Evolutionary conservation across 106 monocot genomes (phyloP).

Genomic region (Phalaenopsis equestris): DNA sequence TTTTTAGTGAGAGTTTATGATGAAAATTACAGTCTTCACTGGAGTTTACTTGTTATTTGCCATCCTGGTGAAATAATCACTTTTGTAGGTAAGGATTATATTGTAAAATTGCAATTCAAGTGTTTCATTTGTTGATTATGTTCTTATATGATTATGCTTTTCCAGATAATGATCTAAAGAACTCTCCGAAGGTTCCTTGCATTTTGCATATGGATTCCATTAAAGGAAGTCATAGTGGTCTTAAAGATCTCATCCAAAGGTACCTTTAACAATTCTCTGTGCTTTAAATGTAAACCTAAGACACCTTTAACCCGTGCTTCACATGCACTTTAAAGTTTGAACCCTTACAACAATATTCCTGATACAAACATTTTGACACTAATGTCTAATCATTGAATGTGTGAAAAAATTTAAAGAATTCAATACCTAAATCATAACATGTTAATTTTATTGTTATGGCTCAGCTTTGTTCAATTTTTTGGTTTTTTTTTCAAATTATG

Average conservation of each 20-base stretch:
- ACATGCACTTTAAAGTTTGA: not conserved
- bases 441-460: not conserved
- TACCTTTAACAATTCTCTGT: constrained; percentile 11
- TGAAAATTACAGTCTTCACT: constrained; percentile 65
- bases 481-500: not conserved
- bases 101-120: not conserved
- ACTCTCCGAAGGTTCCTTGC: constrained; percentile 57
- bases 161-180: constrained; percentile 38
- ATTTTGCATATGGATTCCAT: constrained; percentile 96
- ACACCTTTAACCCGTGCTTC: not conserved
- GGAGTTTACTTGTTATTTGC: constrained; percentile 92
- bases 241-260: constrained; percentile 84
- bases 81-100: constrained; percentile 34
- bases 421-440: not conserved
- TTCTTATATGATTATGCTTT: constrained; percentile 11
- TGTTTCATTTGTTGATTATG: not conserved
- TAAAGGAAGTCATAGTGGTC: constrained; percentile 75
- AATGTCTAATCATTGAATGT: not conserved
- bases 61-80: constrained; percentile 77
- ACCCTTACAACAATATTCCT: not conserved
- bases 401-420: not conserved
- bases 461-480: not conserved
- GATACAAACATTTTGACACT: not conserved
- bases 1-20: not conserved
- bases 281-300: not conserved